Percentiles rank a stretch among this genome's conserved stretches.
phyloP scores from a whole-genome alignment of 2,329 filamentous ascomycete species.

The Colletotrichum tropicale region DNA sequence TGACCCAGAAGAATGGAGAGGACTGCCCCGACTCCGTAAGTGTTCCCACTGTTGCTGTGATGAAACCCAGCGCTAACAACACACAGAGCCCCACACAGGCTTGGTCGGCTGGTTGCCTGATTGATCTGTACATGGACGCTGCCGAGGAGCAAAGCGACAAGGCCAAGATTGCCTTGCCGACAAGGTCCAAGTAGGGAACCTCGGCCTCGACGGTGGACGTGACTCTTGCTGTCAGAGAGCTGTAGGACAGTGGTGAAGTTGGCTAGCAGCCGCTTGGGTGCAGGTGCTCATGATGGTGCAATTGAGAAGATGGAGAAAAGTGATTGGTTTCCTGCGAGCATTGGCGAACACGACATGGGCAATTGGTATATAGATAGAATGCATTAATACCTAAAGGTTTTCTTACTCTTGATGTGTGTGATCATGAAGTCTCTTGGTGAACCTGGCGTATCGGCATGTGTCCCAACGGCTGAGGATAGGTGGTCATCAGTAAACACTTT shows the following conservation, averaged over 20 bases:
- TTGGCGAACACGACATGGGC: background rate
- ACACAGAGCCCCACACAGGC: constrained; percentile 87
- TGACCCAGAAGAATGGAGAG: constrained; percentile 89
- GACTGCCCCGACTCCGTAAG: constrained; percentile 87
- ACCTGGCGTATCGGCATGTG: background rate
- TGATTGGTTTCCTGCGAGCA: background rate
- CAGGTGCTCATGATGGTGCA: background rate
- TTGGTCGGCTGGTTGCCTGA: constrained; percentile 93
- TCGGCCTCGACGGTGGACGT: background rate
- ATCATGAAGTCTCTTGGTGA: accelerated
- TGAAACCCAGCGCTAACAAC: constrained; percentile 2
- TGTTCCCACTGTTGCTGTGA: constrained; percentile 25
- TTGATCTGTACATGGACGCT: constrained; percentile 96
- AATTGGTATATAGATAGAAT: constrained; percentile 10
- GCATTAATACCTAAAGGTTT: constrained; percentile 1
- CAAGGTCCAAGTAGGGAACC: constrained; percentile 23
- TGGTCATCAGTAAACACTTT: no score
- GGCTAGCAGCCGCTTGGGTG: background rate
- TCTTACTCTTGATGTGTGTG: accelerated
- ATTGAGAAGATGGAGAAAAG: background rate
- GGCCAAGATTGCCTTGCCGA: constrained; percentile 24
- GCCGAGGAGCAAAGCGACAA: constrained; percentile 52
- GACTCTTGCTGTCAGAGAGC: background rate
- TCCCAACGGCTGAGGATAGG: no score
- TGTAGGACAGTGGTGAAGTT: accelerated